Evolutionary conservation across 768 basidiomycete genomes (phyloP).

Genomic region (Amanita rimosa): DNA sequence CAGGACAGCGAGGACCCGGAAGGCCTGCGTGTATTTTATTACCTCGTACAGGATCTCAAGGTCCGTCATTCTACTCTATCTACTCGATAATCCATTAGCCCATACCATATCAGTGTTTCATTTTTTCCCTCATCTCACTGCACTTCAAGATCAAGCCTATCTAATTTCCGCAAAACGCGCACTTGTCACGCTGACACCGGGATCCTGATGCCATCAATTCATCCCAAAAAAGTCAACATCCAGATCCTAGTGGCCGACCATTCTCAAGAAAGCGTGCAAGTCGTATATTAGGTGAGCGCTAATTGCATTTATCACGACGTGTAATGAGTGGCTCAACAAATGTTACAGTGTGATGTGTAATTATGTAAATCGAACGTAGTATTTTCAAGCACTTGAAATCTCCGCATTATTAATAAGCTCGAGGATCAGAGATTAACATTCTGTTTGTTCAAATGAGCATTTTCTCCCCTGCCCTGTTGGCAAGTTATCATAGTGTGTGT

Average conservation of each 20-base stretch:
- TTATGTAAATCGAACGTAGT: background rate
- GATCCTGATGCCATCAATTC: too few species aligned
- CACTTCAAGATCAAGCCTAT: conserved; percentile 99
- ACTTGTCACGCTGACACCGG: too few species aligned
- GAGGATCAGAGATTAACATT: too few species aligned
- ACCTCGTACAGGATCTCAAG: conserved; percentile 96
- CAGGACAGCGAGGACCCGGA: conserved; percentile 97
- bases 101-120: conserved; percentile 60
- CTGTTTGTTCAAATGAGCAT: too few species aligned
- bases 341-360: background rate
- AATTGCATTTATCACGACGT: background rate
- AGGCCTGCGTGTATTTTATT: conserved; percentile 95
- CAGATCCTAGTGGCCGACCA: conserved; percentile 9
- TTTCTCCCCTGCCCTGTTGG: too few species aligned
- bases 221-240: background rate
- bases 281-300: conserved; percentile 20
- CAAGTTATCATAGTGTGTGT: too few species aligned
- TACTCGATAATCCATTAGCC: background rate
- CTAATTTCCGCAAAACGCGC: conserved; percentile 22
- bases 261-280: conserved; percentile 33
- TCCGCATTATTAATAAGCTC: too few species aligned
- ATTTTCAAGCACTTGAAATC: too few species aligned
- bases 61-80: conserved; percentile 25
- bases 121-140: conserved; percentile 95
- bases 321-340: too few species aligned